Percentiles rank a stretch among this genome's conserved stretches.
phyloP scores from a whole-genome alignment of 768 basidiomycete genomes.

The Fibroporia radiculosa region DNA sequence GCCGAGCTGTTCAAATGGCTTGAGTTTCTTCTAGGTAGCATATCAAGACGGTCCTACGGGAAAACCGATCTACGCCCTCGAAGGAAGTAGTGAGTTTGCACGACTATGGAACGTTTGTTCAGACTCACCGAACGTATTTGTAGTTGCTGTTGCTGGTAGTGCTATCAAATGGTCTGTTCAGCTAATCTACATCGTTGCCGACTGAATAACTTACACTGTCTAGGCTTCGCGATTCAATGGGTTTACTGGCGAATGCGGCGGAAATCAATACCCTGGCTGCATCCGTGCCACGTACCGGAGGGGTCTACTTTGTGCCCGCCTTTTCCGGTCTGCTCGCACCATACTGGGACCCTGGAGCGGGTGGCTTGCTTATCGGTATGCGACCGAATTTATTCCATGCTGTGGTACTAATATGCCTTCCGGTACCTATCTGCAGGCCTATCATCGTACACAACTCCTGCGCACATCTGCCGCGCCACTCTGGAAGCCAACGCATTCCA shows the following conservation, averaged over 20 bases:
- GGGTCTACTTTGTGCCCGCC: conserved; percentile 94
- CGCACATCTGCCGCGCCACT: conserved; percentile 91
- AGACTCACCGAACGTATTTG: conserved; percentile 1
- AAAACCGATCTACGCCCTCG: conserved; percentile 86
- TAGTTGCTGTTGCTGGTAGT: conserved; percentile 90
- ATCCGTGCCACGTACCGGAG: conserved; percentile 71
- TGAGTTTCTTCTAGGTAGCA: conserved; percentile 75
- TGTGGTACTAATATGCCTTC: neutral
- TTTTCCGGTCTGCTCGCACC: conserved; percentile 95
- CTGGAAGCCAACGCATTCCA: conserved; percentile 96
- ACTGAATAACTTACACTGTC: neutral
- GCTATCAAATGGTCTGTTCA: conserved; percentile 77
- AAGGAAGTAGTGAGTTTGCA: conserved; percentile 89
- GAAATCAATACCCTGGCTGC: conserved; percentile 85
- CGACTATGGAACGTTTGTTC: neutral
- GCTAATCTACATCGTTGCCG: neutral
- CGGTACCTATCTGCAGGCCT: conserved; percentile 48
- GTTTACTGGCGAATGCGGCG: conserved; percentile 66
- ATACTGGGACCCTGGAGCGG: conserved; percentile 94
- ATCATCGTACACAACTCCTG: conserved; percentile 82
- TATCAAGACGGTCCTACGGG: conserved; percentile 78
- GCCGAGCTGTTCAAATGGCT: no score
- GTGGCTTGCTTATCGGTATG: conserved; percentile 74
- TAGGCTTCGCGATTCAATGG: conserved; percentile 86
- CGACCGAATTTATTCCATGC: no score